Evolutionary conservation across 208 protist species (phyloP).

Genomic region (Leishmania tarentolae): DNA sequence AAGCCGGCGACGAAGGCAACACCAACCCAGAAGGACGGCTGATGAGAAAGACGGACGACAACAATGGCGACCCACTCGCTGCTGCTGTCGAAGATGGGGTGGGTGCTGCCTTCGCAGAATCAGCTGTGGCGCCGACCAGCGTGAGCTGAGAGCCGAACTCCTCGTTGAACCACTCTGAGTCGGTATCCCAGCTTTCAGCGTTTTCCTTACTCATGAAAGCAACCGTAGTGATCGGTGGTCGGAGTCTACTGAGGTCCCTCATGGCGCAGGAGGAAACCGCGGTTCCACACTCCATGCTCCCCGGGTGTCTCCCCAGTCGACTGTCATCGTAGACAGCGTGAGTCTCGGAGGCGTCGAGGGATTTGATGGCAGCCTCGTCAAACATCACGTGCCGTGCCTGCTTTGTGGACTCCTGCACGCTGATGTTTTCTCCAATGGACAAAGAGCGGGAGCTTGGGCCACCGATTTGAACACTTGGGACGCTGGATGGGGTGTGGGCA

Average conservation of each 20-base stretch:
- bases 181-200: slow-evolving; percentile 40
- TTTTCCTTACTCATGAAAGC: slow-evolving; percentile 12
- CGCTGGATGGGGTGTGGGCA: background rate
- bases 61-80: background rate
- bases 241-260: background rate
- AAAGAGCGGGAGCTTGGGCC: background rate
- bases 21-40: background rate
- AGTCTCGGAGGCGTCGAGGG: slow-evolving; percentile 6
- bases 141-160: slow-evolving; percentile 41
- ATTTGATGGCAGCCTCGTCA: slow-evolving; percentile 19
- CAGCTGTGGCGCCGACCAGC: background rate
- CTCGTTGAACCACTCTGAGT: slow-evolving; percentile 75
- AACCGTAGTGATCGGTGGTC: background rate
- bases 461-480: background rate
- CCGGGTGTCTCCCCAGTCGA: background rate
- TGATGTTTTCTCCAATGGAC: background rate
- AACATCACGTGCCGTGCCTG: slow-evolving; percentile 24
- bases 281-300: slow-evolving; percentile 4
- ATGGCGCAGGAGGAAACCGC: slow-evolving; percentile 4
- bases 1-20: background rate
- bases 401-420: background rate
- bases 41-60: background rate
- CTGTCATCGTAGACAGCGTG: slow-evolving; percentile 10
- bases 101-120: background rate
- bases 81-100: background rate